Percentiles rank a stretch among this genome's conserved stretches.
phyloP scores from a whole-genome alignment of 495 filamentous ascomycete genomes.

The Terfezia claveryi region DNA sequence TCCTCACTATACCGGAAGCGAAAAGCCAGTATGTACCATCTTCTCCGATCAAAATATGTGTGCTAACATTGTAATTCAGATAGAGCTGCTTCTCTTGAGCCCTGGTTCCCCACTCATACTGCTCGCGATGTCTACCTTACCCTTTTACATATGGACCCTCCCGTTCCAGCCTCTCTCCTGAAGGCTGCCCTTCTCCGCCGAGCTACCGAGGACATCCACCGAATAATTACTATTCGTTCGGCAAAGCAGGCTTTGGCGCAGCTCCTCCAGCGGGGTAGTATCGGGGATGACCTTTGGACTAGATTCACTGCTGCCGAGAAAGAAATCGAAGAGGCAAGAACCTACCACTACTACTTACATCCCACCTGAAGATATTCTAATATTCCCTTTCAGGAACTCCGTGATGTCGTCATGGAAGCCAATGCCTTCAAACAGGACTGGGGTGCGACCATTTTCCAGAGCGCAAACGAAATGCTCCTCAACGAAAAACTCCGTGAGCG shows the following conservation, averaged over 20 bases:
- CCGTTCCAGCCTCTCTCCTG: constrained; percentile 64
- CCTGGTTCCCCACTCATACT: constrained; percentile 80
- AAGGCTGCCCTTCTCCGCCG: constrained; percentile 78
- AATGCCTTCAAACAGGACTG: constrained; percentile 70
- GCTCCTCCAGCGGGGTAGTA: constrained; percentile 68
- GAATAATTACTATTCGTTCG: constrained; percentile 63
- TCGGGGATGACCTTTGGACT: constrained; percentile 94
- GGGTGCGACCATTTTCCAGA: constrained; percentile 91
- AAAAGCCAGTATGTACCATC: constrained; percentile 48
- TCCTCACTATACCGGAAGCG: constrained; percentile 80
- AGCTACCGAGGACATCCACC: constrained; percentile 74
- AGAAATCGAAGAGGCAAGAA: constrained; percentile 61
- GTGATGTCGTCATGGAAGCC: constrained; percentile 87
- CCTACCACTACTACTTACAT: not conserved
- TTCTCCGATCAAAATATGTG: not conserved
- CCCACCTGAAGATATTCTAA: not conserved
- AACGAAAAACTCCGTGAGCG: constrained; percentile 39
- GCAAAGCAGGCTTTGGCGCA: constrained; percentile 68
- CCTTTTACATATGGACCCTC: constrained; percentile 55
- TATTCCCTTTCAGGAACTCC: constrained; percentile 33
- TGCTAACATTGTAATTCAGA: constrained; percentile 23
- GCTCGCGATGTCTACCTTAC: constrained; percentile 88
- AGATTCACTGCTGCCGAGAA: constrained; percentile 76
- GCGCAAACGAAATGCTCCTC: constrained; percentile 63
- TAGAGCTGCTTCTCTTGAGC: constrained; percentile 56